Evolutionary conservation across 2,329 filamentous ascomycete species (phyloP), one percentile per base, ranked within the genome.

Genomic region (Pleoardoris graminearum): DNA sequence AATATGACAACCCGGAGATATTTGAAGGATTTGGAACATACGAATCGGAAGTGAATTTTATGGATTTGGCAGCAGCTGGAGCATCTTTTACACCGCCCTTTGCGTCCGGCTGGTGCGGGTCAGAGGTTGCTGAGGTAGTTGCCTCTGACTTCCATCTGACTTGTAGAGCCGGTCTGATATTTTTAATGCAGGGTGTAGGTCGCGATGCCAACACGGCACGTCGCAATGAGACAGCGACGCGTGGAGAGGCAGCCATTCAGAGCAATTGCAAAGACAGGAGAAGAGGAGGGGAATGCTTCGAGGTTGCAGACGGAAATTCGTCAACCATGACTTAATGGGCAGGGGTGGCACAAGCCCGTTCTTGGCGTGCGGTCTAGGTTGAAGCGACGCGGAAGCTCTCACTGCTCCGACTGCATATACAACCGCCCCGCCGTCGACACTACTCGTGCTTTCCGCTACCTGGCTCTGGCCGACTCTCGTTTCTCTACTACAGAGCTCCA

Each of bases 41-140:
- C 70, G 86, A 88, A 62, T 96, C 90, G 48, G 90, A 85, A 14
- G 94, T 99, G 77, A 89, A 89, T 73, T 89, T 90, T 69, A 87
- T 79, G 14, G 75, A 66, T 59, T 80, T 78, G 44, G 70, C 53
- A 53, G 69, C 62, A 25, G 69, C 68, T 16, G 73, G 56, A n/a
- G 50, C 58, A 12, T 65, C 70, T 43, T 71, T 69, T 8, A 70
- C 61, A 16, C 60, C 61, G 25, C 68, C 74, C 21, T 74, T 65
- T 12, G 61, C 62, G 59, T 73, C 68, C 27, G 67, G 66, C 49
- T 75, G 71, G 45, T 71, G 68, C 49, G 75, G 73, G 58, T 77
- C 74, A 51, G 73, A 72, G 39, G 70, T 74, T 43, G 75, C 74
- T 49, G 75, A 72, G 38, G 71, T 66, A 57, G 49, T 70, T 35